Percentiles rank a stretch among this genome's conserved stretches.
phyloP scores from a whole-genome alignment of 345 rosid genomes.

The Turnera subulata region DNA sequence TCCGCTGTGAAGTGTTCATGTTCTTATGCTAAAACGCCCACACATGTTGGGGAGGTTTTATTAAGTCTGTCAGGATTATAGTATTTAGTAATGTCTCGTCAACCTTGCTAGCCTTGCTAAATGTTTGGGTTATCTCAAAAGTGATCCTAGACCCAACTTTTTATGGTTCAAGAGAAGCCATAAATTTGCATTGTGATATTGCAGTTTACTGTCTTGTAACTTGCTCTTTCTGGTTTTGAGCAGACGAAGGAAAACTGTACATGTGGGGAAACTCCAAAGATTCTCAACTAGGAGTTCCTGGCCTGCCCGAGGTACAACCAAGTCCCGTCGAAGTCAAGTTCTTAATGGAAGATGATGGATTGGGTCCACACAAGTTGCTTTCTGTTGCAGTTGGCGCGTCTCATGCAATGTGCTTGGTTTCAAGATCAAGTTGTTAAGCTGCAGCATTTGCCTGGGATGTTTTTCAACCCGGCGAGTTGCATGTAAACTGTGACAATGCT shows the following conservation, averaged over 20 bases:
- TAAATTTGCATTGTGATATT: background rate
- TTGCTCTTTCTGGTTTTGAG: constrained; percentile 3
- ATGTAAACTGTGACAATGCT: too few relatives aligned
- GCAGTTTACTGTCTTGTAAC: background rate
- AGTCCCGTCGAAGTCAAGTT: too few relatives aligned
- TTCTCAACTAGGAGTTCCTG: constrained; percentile 83
- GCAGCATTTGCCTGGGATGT: too few relatives aligned
- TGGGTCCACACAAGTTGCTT: too few relatives aligned
- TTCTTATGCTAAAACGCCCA: too few relatives aligned
- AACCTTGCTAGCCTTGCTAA: too few relatives aligned
- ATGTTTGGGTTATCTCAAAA: background rate
- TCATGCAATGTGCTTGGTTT: too few relatives aligned
- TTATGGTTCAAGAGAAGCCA: background rate
- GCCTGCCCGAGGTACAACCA: constrained; percentile 32
- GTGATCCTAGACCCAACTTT: background rate
- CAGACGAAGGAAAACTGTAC: constrained; percentile 76
- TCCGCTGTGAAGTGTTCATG: too few relatives aligned
- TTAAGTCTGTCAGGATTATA: background rate
- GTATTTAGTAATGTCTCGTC: background rate
- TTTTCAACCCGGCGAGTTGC: too few relatives aligned
- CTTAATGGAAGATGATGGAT: too few relatives aligned
- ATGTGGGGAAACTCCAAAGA: constrained; percentile 98
- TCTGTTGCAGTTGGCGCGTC: too few relatives aligned
- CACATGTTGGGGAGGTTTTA: background rate
- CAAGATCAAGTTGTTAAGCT: too few relatives aligned